Conservation (phyloP, 306 rosid species). For the Glycyrrhiza uralensis region DNA sequence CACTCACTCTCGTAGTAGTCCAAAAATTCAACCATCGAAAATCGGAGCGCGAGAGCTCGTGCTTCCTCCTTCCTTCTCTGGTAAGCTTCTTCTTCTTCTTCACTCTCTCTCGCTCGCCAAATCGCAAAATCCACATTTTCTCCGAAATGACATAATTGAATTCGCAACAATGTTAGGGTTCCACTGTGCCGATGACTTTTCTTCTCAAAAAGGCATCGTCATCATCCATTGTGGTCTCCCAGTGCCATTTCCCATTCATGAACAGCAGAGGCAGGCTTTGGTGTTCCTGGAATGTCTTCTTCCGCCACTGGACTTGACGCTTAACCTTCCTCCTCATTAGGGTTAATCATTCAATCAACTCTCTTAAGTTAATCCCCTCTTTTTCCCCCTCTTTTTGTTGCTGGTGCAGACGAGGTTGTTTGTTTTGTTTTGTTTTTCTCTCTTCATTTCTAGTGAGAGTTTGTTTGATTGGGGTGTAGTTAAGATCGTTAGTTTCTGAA, state of each 20-base stretch:
- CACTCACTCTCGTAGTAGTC: background rate
- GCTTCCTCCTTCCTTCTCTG: constrained; percentile 35
- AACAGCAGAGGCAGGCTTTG: constrained; percentile 50
- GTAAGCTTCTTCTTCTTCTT: constrained; percentile 30
- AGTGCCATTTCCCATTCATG: constrained; percentile 37
- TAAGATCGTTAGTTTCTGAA: constrained; percentile 14
- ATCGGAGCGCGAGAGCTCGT: background rate
- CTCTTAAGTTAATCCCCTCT: background rate
- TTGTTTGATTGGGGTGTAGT: constrained; percentile 5
- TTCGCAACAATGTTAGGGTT: constrained; percentile 42
- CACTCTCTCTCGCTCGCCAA: background rate
- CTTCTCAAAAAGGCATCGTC: constrained; percentile 31
- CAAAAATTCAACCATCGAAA: background rate
- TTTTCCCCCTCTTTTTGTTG: background rate
- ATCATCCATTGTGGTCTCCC: constrained; percentile 25
- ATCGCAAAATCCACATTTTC: background rate
- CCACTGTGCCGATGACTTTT: constrained; percentile 53
- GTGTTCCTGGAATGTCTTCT: constrained; percentile 36
- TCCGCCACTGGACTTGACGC: constrained; percentile 59
- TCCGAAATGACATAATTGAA: background rate
- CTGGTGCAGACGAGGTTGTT: too few relatives aligned
- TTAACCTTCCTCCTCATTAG: background rate
- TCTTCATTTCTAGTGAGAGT: too few relatives aligned
- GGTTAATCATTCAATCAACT: background rate
- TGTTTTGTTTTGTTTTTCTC: too few relatives aligned